These are phyloP conservation scores for Multifurca ochricompacta DNA, from an alignment of 768 basidiomycete species.

Conservation along the genomic window DNA sequence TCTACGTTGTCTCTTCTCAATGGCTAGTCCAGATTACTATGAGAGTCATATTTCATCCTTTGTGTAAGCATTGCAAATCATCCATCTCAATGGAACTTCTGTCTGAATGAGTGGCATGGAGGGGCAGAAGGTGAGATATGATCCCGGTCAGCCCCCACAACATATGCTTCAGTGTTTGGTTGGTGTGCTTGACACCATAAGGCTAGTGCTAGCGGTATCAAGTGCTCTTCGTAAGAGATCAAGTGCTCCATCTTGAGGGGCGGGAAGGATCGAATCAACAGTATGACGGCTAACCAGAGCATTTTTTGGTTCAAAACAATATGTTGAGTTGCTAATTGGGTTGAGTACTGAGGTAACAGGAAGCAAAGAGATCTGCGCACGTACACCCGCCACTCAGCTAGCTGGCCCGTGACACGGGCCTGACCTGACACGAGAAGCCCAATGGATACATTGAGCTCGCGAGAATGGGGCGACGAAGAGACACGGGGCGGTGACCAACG, in stretches of 20 bases:
- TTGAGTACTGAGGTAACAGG: neutral
- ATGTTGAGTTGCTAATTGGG: slow-evolving; percentile 52
- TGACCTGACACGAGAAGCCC: slow-evolving; percentile 49
- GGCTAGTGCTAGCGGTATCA: neutral
- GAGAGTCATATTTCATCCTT: neutral
- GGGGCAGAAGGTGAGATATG: neutral
- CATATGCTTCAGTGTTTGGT: neutral
- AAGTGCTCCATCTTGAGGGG: slow-evolving; percentile 65
- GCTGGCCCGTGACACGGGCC: slow-evolving; percentile 54
- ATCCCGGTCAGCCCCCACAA: neutral
- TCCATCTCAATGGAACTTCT: no score
- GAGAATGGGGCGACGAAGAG: slow-evolving; percentile 12
- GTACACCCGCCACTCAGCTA: slow-evolving; percentile 68
- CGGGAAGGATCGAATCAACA: slow-evolving; percentile 71
- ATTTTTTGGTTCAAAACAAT: slow-evolving; percentile 58
- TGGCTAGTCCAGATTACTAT: neutral
- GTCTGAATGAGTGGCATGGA: no score
- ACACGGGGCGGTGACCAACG: slow-evolving; percentile 20
- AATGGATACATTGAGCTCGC: slow-evolving; percentile 37
- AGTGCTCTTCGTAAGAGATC: slow-evolving; percentile 43
- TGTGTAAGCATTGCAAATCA: neutral
- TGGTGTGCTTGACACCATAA: neutral
- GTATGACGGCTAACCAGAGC: slow-evolving; percentile 59
- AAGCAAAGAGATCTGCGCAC: slow-evolving; percentile 25
- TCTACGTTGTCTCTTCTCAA: neutral